phyloP scores from a whole-genome alignment of 2,329 filamentous ascomycete species.

The Periconia macrospinosa region DNA sequence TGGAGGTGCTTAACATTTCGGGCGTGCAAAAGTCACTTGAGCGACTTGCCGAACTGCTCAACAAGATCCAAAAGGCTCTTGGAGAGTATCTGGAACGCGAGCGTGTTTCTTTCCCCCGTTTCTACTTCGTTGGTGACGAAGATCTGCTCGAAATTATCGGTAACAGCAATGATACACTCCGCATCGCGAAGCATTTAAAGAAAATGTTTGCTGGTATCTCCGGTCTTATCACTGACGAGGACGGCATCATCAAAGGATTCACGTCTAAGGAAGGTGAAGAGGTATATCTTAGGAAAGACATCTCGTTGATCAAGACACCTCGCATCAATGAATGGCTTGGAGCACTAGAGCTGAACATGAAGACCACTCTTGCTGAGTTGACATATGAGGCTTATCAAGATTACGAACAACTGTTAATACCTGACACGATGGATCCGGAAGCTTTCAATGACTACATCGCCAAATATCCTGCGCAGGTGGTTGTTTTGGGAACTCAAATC shows the following conservation, averaged over 20 bases:
- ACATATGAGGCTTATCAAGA: constrained; percentile 82
- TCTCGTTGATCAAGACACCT: constrained; percentile 89
- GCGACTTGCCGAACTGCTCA: constrained; percentile 90
- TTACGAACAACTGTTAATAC: constrained; percentile 77
- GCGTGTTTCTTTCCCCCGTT: constrained; percentile 93
- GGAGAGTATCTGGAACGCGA: constrained; percentile 99
- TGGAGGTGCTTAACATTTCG: constrained; percentile 94
- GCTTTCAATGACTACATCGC: constrained; percentile 80
- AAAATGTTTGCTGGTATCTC: constrained; percentile 99
- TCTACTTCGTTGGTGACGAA: constrained; percentile 99
- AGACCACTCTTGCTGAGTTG: constrained; percentile 86
- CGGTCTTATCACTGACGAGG: constrained; percentile 87
- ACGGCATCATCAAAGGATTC: constrained; percentile 85
- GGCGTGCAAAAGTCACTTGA: constrained; percentile 96
- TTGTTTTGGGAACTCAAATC: constrained; percentile 89
- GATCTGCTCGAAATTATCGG: constrained; percentile 98
- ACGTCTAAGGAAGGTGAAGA: constrained; percentile 94
- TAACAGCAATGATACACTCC: constrained; percentile 95
- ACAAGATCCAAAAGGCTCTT: constrained; percentile 98
- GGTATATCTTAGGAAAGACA: constrained; percentile 84
- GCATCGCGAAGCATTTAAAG: constrained; percentile 97
- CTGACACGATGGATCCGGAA: constrained; percentile 68
- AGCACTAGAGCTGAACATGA: constrained; percentile 90
- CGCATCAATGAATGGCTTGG: constrained; percentile 99
- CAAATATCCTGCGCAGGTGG: constrained; percentile 88